Evolutionary conservation across 768 basidiomycete species (phyloP), one percentile per base, ranked within the genome.

Genomic region (Suillus decipiens): DNA sequence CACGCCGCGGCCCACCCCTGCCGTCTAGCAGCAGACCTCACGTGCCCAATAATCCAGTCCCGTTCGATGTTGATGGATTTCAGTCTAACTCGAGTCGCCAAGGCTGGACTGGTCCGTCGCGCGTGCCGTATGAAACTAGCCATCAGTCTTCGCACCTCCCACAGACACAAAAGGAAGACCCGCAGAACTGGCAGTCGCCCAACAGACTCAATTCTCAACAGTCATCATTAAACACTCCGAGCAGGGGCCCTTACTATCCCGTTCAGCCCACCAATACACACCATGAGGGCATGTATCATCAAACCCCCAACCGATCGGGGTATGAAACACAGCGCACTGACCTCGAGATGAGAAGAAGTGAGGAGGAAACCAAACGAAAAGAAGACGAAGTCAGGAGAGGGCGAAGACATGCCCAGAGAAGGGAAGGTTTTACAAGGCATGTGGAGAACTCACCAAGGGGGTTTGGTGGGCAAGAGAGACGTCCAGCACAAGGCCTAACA

Each of bases 11-110:
- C 2, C 53, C 28, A 24, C 72, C 72, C 0, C 63, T 68, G 1
- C 66, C 74, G 0, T 70, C 76, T 4, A 69, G 71, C 14, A 76
- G 69, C 50, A 64, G 76, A 39, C 74, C 74, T 10, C 73, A 73
- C 62, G 63, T 60, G 53, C 65, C 59, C 63, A 76, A 74, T 47
- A 64, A 60, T 28, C 70, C 73, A 3, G 68, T 70, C 61, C 45
- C 63, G 1, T 37, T 54, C 42, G 36, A 67, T 58, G 71, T 73
- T 10, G 71, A 70, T n/a, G 12, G 61, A 3, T 69, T 68, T 22
- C 71, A 69, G 43, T 63, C 69, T 19, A 70, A 66, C 22, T 67
- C 69, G 2, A 43, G 71, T 42, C 37, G 69, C 67, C 58, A 62
- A n/a, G 67, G 62, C 31, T 75, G 69, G 75, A 65, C 55, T 14